Evolutionary conservation across 495 filamentous ascomycete species (phyloP).

Genomic region (Penicillium alfredii): DNA sequence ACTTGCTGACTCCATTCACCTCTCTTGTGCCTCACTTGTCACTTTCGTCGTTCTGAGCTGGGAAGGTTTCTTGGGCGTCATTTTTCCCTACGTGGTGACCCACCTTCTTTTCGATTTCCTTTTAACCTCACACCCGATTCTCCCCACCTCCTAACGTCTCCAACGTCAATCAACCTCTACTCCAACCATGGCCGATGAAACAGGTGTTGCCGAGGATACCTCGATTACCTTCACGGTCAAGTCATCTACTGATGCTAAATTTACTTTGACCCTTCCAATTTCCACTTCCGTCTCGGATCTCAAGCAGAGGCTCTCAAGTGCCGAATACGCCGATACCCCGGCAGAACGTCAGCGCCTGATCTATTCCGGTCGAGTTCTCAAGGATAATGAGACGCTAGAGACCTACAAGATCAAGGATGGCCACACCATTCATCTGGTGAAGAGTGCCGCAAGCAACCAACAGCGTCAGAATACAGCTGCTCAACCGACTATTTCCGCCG

Average conservation of each 20-base stretch:
- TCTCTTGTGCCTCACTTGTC: slow-evolving; percentile 2
- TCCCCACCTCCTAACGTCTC: slow-evolving; percentile 12
- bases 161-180: slow-evolving; percentile 4
- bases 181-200: slow-evolving; percentile 44
- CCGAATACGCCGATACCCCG: slow-evolving; percentile 77
- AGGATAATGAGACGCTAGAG: slow-evolving; percentile 78
- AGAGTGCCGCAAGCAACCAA: slow-evolving; percentile 86
- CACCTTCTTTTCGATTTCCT: slow-evolving; percentile 4
- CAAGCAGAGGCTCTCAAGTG: slow-evolving; percentile 75
- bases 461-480: slow-evolving; percentile 52
- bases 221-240: slow-evolving; percentile 93
- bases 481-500: slow-evolving; percentile 35
- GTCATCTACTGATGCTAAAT: slow-evolving; percentile 77
- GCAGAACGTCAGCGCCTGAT: slow-evolving; percentile 88
- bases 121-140: slow-evolving; percentile 6
- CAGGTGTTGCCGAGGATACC: slow-evolving; percentile 37
- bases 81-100: too few species aligned
- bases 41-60: too few species aligned
- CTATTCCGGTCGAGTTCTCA: slow-evolving; percentile 94
- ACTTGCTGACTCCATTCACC: too few species aligned
- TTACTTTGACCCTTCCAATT: slow-evolving; percentile 69
- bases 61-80: too few species aligned
- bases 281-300: slow-evolving; percentile 77
- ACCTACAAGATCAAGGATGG: slow-evolving; percentile 91
- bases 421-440: slow-evolving; percentile 95